phyloP scores from a whole-genome alignment of 306 rosid species.

The Clitoria ternatea region DNA sequence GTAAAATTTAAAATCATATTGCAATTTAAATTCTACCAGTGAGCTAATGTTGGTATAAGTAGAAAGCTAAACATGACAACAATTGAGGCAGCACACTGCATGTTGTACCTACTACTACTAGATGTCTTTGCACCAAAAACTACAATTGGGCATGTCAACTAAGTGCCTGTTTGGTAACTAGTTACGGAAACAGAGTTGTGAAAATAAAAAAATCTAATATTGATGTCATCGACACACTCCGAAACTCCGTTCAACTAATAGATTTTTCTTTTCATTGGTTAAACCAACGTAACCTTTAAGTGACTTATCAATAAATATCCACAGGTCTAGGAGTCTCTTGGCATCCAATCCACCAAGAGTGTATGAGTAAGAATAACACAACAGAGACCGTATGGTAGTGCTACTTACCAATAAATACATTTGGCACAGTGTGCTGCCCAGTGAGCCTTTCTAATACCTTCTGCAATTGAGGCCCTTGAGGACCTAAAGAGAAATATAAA shows the following conservation, averaged over 20 bases:
- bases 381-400: too few relatives aligned
- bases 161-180: too few relatives aligned
- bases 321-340: not conserved
- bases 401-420: conserved; percentile 80
- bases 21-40: not conserved
- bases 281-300: too few relatives aligned
- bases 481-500: conserved; percentile 48
- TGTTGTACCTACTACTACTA: not conserved
- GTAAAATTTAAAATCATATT: not conserved
- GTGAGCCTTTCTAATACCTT: conserved; percentile 83
- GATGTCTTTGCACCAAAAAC: not conserved
- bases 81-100: not conserved
- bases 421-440: conserved; percentile 94
- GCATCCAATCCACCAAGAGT: not conserved
- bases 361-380: not conserved
- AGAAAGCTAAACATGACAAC: not conserved
- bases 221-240: too few relatives aligned
- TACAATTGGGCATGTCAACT: not conserved
- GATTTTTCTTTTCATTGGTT: too few relatives aligned
- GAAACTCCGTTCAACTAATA: too few relatives aligned
- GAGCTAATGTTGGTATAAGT: not conserved
- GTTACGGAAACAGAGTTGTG: too few relatives aligned
- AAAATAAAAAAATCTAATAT: too few relatives aligned
- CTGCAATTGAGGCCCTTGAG: conserved; percentile 96
- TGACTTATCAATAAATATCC: not conserved